Evolutionary conservation across 179 eudicot species (phyloP), one percentile per base, ranked within the genome.

Genomic region (Kewa caespitosa): DNA sequence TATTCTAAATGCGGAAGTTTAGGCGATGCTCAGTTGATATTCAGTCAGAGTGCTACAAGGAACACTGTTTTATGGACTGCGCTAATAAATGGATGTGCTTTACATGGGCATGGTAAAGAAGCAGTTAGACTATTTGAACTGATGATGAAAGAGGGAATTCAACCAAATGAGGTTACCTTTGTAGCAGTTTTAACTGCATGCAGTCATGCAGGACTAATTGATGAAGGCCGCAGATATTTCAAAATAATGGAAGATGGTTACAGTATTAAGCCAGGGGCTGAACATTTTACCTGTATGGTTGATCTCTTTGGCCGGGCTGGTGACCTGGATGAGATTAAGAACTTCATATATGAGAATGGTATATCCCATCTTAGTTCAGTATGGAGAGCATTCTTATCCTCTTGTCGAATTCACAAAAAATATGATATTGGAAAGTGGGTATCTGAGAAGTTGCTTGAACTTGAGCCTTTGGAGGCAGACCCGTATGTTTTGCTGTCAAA

Each of bases 281-380:
- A 92, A 73, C 98, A 92, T 76, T 94, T 80, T 46, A 82, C 90
- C 75, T 92, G 94, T 76, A 91, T 92, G 90, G 89, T 94, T 28
- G 97, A 94, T 89, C 90, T 94, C 57, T 82, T 90, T 78, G 97
- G 97, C 30, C 89, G 93, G 41, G 92, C 96, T 41, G 96, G 94
- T 68, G 83, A 75, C 41, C 76, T 94, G 31, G 78, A 87, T 70
- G 90, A 88, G 87, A 83, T 85, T n/a, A 84, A 85, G 52, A 82
- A 74, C 60, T 94, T 94, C 78, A 90, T 92, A 36, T 42, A 82
- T 48, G 84, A 84, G 75, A 87, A 94, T 43, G 78, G 69, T 32
- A 39, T 92, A 25, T 85, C 86, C n/a, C 87, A 87, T 82, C 60
- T 89, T 25, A 76, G 81, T 69, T 88, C 89, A 36, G 96, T 92